phyloP scores from a whole-genome alignment of 352 stramenopile genomes.

The Globisporangium rhizosaccharum region DNA sequence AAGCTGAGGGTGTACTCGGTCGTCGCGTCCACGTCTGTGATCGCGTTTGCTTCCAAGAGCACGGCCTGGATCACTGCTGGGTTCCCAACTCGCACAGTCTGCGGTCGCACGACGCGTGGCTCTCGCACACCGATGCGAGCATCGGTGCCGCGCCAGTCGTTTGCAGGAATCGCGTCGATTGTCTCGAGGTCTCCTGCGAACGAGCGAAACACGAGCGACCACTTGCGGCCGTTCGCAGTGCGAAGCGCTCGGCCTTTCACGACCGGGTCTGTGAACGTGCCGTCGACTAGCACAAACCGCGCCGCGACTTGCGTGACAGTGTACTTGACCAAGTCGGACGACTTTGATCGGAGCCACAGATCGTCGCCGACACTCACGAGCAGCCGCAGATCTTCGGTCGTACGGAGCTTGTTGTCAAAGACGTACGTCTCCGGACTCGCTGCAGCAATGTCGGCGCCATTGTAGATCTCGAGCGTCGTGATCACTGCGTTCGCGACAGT shows the following conservation, averaged over 20 bases:
- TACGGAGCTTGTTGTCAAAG: conserved; percentile 61
- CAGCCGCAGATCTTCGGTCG: conserved; percentile 42
- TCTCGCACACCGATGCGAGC: conserved; percentile 42
- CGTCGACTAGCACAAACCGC: conserved; percentile 42
- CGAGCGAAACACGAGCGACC: conserved; percentile 67
- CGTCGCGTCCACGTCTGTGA: conserved; percentile 16
- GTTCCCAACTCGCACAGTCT: conserved; percentile 50
- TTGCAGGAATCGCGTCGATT: conserved; percentile 49
- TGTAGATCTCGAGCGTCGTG: conserved; percentile 31
- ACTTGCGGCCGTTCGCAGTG: conserved; percentile 42
- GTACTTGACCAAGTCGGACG: conserved; percentile 48
- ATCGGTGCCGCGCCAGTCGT: conserved; percentile 52
- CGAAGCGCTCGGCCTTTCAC: conserved; percentile 29
- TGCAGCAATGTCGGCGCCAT: conserved; percentile 22
- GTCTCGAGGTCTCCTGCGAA: conserved; percentile 49
- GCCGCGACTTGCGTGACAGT: conserved; percentile 18
- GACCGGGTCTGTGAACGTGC: conserved; percentile 38
- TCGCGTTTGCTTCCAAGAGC: conserved; percentile 31
- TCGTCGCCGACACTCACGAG: conserved; percentile 33
- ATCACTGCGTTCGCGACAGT: conserved; percentile 19
- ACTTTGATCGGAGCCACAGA: conserved; percentile 44
- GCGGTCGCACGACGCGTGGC: conserved; percentile 27
- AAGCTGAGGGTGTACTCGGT: conserved; percentile 53
- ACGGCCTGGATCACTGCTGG: conserved; percentile 47
- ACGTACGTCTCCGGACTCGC: conserved; percentile 32